phyloP scores from a whole-genome alignment of 768 basidiomycete genomes.

The Amanita phalloides region DNA sequence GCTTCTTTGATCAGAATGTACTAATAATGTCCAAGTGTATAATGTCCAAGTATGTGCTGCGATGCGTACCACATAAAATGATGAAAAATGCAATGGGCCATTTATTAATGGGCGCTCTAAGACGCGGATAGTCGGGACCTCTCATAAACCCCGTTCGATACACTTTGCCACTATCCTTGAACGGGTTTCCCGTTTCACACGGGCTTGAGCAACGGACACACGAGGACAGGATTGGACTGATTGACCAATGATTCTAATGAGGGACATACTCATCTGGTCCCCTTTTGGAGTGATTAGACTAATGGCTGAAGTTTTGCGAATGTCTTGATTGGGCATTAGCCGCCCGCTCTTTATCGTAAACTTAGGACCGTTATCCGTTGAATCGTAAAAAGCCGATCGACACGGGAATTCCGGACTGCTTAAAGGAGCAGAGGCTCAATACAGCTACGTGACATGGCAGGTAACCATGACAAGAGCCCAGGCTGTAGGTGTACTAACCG shows the following conservation, averaged over 20 bases:
- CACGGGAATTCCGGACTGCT: not conserved
- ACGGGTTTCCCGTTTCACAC: not conserved
- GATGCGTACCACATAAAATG: not conserved
- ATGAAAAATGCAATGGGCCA: not conserved
- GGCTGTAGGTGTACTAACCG: too few relatives aligned
- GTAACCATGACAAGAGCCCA: too few relatives aligned
- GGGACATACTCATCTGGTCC: not conserved
- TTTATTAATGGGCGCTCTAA: not conserved
- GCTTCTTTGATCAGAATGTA: constrained; percentile 1
- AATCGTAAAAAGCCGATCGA: not conserved
- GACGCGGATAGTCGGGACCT: not conserved
- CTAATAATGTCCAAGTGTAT: too few relatives aligned
- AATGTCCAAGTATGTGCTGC: not conserved
- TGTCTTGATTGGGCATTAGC: not conserved
- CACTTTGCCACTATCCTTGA: not conserved
- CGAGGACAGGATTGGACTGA: not conserved
- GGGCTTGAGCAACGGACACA: not conserved
- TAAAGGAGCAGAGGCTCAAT: not conserved
- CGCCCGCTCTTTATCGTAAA: not conserved
- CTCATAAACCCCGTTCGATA: not conserved
- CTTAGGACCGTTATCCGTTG: not conserved
- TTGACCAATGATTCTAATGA: not conserved
- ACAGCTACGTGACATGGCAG: too few relatives aligned
- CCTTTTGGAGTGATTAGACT: not conserved
- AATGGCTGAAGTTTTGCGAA: not conserved